Evolutionary conservation across 1,284 basidiomycete species (phyloP).

Genomic region (Marasmius oreades): DNA sequence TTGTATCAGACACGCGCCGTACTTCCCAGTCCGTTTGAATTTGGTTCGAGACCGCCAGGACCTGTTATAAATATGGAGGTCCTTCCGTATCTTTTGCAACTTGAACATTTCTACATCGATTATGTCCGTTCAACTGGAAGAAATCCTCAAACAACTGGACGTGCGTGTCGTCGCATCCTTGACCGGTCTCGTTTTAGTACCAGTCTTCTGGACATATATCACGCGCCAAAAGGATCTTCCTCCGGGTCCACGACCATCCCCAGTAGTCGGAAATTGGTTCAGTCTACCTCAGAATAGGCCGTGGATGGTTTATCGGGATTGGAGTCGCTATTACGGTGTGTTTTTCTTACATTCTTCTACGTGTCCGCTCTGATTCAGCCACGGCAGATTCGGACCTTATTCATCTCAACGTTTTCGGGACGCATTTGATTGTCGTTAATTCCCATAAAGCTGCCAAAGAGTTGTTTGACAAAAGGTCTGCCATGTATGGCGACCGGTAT

Average conservation of each 20-base stretch:
- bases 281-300: constrained; percentile 16
- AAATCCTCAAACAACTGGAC: not conserved
- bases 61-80: not conserved
- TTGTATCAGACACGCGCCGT: too few relatives aligned
- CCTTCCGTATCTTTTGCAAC: not conserved
- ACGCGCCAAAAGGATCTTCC: not conserved
- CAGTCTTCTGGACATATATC: not conserved
- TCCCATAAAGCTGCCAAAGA: constrained; percentile 20
- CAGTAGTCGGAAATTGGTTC: constrained; percentile 20
- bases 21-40: too few relatives aligned
- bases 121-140: not conserved
- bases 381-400: constrained; percentile 25
- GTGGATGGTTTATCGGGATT: constrained; percentile 18
- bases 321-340: constrained; percentile 18
- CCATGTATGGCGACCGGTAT: constrained; percentile 27
- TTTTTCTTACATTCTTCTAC: not conserved
- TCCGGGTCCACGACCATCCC: constrained; percentile 15
- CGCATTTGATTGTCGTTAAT: constrained; percentile 22
- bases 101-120: not conserved
- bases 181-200: not conserved
- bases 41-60: too few relatives aligned
- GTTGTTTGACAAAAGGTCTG: constrained; percentile 22
- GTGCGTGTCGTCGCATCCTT: not conserved
- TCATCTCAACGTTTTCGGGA: constrained; percentile 23
- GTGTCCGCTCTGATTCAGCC: not conserved